These are phyloP conservation scores for Aspergillus conjunctus DNA, from an alignment of 495 filamentous ascomycete species.

Conservation along the genomic window DNA sequence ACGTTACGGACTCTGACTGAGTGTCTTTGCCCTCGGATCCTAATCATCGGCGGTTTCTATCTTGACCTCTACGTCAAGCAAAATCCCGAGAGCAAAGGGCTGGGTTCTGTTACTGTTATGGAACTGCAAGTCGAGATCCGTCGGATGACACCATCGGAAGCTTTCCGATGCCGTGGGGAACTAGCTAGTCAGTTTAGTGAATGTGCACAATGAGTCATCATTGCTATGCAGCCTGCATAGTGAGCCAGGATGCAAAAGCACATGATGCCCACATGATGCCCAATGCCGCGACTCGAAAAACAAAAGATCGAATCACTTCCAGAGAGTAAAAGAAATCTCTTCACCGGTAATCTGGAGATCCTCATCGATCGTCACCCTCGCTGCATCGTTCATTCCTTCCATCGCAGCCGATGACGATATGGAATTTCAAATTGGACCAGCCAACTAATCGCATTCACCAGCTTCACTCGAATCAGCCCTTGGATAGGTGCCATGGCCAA, in stretches of 20 bases:
- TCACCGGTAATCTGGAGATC: not conserved
- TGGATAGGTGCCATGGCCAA: conserved; percentile 8
- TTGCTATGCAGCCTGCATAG: not conserved
- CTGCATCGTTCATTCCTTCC: not conserved
- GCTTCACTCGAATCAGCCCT: conserved; percentile 10
- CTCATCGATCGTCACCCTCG: not conserved
- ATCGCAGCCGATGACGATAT: conserved; percentile 5
- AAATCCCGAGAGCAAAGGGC: no score
- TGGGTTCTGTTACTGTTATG: no score
- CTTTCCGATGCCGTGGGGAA: conserved; percentile 15
- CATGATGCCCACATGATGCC: not conserved
- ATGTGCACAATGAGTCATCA: conserved; percentile 1
- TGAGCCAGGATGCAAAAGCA: not conserved
- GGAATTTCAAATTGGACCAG: conserved; percentile 5
- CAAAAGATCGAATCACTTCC: not conserved
- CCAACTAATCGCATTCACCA: conserved; percentile 17
- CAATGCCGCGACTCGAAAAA: not conserved
- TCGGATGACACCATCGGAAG: conserved; percentile 17
- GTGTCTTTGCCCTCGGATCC: not conserved
- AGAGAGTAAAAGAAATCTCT: not conserved
- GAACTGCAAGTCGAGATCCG: not conserved
- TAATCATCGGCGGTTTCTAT: not conserved
- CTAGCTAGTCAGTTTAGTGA: not conserved
- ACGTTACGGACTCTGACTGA: no score
- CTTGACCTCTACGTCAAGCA: not conserved